Conservation (phyloP, 805 yeast genomes). For the Ogataea methylovora region DNA sequence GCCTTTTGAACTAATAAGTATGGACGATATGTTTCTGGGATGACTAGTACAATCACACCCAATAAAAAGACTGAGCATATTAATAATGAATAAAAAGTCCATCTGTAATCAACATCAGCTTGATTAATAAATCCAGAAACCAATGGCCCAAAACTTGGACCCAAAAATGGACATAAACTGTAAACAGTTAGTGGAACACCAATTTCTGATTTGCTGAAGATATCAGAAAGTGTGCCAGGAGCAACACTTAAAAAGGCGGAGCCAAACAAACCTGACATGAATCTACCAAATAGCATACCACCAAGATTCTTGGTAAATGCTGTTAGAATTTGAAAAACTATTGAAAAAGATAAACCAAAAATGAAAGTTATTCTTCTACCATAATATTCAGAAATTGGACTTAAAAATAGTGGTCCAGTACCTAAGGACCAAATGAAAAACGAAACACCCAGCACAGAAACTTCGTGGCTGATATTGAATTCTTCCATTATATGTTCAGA, state of each 20-base stretch:
- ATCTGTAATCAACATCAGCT: slow-evolving; percentile 50
- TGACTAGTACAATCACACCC: slow-evolving; percentile 16
- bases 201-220: slow-evolving; percentile 52
- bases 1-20: slow-evolving; percentile 46
- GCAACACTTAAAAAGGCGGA: slow-evolving; percentile 71
- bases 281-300: slow-evolving; percentile 57
- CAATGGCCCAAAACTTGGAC: slow-evolving; percentile 66
- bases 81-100: slow-evolving; percentile 61
- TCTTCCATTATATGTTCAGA: slow-evolving; percentile 36
- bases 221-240: slow-evolving; percentile 71
- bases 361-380: slow-evolving; percentile 52
- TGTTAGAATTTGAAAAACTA: slow-evolving; percentile 45
- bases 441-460: slow-evolving; percentile 51
- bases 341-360: slow-evolving; percentile 36
- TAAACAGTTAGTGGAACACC: slow-evolving; percentile 65
- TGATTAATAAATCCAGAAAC: slow-evolving; percentile 55
- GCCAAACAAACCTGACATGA: slow-evolving; percentile 65
- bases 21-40: slow-evolving; percentile 43
- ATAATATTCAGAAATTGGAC: slow-evolving; percentile 51
- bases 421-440: slow-evolving; percentile 58
- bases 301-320: slow-evolving; percentile 53
- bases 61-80: slow-evolving; percentile 37
- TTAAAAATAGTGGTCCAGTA: slow-evolving; percentile 51
- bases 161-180: slow-evolving; percentile 56
- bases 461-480: slow-evolving; percentile 49